Evolutionary conservation across 1,139 yeast genomes (phyloP), one percentile per base, ranked within the genome.

Genomic region (Geotrichum cucujoidarum): DNA sequence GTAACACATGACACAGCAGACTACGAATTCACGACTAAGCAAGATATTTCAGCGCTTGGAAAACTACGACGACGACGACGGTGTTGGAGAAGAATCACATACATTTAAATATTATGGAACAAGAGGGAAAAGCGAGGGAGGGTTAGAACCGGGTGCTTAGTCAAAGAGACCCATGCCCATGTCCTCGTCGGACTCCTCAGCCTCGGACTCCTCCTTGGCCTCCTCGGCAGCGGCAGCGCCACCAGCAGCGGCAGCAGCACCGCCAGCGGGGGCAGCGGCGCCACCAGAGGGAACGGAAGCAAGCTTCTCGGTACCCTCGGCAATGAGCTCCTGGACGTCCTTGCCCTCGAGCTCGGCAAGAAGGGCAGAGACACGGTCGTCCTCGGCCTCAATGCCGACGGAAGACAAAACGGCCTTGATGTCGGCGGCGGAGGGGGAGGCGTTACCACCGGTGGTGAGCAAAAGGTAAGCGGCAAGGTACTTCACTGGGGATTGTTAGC

Each of bases 261-360:
- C 81, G 68, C 77, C 77, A 64, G 78, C 77, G 67, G 86, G 77
- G 64, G 87, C 79, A 70, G 90, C 90, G 69, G 95, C 90, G 77
- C 92, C 97, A 74, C 95, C 98, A 71, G 96, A 70, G 76, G 98
- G 97, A 62, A 90, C 95, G 60, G 97, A 79, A 63, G 97, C 90
- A 71, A 92, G 85, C 81, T 92, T 92, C 74, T 81, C 76, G 73
- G 86, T 76, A 80, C 98, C 98, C 76, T 82, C 95, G 68, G 97
- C 92, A 65, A 92, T 83, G 76, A 92, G 83, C 76, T 89, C 96
- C 62, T 78, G 82, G 70, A 85, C 80, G 70, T 79, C 74, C 85
- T 92, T 92, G 75, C 97, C 98, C 75, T 87, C 90, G 67, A 92
- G 82, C 72, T 94, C 95, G 63, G 87, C 74, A 69, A 92, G 77